Percentiles rank a stretch among this genome's conserved stretches.
phyloP scores from a whole-genome alignment of 208 protist species.

The Trichomonas tenax region DNA sequence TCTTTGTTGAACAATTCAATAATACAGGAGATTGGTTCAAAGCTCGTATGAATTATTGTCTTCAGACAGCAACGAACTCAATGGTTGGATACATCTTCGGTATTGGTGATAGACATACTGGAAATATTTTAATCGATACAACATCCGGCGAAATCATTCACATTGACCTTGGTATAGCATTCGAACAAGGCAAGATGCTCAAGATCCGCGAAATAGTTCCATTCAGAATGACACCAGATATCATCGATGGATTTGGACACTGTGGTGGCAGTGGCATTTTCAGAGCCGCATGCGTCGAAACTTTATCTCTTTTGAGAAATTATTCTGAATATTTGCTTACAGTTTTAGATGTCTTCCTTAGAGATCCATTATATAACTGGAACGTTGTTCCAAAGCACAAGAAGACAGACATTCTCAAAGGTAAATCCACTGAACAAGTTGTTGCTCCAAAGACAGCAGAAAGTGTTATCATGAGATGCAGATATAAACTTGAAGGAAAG shows the following conservation, averaged over 20 bases:
- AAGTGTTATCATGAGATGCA: slow-evolving; percentile 43
- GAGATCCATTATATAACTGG: slow-evolving; percentile 25
- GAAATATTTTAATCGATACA: slow-evolving; percentile 45
- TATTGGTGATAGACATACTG: slow-evolving; percentile 42
- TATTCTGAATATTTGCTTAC: slow-evolving; percentile 45
- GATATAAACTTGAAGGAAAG: slow-evolving; percentile 54
- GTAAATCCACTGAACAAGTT: background rate
- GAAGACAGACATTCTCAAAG: background rate
- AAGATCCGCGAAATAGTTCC: slow-evolving; percentile 31
- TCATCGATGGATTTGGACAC: slow-evolving; percentile 42
- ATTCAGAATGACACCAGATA: slow-evolving; percentile 43
- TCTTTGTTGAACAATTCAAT: slow-evolving; percentile 38
- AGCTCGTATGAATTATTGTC: slow-evolving; percentile 26
- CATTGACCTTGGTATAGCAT: slow-evolving; percentile 50
- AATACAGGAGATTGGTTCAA: slow-evolving; percentile 28
- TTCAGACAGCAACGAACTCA: slow-evolving; percentile 31
- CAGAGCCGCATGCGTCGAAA: slow-evolving; percentile 57
- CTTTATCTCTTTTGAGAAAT: slow-evolving; percentile 62
- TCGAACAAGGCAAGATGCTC: slow-evolving; percentile 36
- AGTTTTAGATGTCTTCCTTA: slow-evolving; percentile 28
- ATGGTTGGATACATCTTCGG: slow-evolving; percentile 44
- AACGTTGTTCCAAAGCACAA: background rate
- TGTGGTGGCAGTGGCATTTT: slow-evolving; percentile 59
- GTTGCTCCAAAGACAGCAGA: slow-evolving; percentile 25
- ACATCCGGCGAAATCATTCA: slow-evolving; percentile 36